Base-by-base conservation (phyloP, 2,329 filamentous ascomycete species). In the Ascocoryne sarcoides region DNA sequence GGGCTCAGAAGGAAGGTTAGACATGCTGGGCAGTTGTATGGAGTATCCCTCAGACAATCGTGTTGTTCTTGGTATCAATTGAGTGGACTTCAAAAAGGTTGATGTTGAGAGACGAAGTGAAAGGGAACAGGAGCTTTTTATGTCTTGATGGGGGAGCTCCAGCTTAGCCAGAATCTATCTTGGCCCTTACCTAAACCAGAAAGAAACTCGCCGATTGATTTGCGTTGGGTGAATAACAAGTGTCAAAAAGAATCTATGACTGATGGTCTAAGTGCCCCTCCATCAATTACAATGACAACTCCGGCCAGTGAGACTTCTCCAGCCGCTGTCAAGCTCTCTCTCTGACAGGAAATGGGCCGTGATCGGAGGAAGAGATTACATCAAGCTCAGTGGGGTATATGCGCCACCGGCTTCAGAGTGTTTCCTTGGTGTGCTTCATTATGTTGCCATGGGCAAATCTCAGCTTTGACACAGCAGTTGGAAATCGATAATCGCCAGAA, bases 301-400 rank as follows among this genome's bases (percentile, higher is more conserved):
- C n/a, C n/a, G n/a, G n/a, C n/a, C n/a, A n/a, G n/a, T n/a, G n/a
- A n/a, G n/a, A n/a, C n/a, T n/a, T n/a, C n/a, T n/a, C n/a, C n/a
- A n/a, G n/a, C n/a, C n/a, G n/a, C n/a, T n/a, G n/a, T n/a, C n/a
- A n/a, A n/a, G n/a, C n/a, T n/a, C n/a, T n/a, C n/a, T n/a, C n/a
- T n/a, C n/a, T n/a, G n/a, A n/a, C n/a, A n/a, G n/a, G n/a, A n/a
- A n/a, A n/a, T n/a, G n/a, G 92, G 92, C 37, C 92, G 77, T 3
- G 89, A 79, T 30, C 90, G 79, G 20, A 98, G 70, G 83, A 88
- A 95, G 53, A 93, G 63, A 2, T 85, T 86, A 1, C n/a, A n/a
- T n/a, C n/a, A n/a, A n/a, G n/a, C n/a, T n/a, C n/a, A n/a, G n/a
- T n/a, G n/a, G n/a, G n/a, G n/a, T n/a, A n/a, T n/a, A n/a, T n/a